Base-by-base conservation (phyloP, 306 rosid species). In the Cicer yamashitae region DNA sequence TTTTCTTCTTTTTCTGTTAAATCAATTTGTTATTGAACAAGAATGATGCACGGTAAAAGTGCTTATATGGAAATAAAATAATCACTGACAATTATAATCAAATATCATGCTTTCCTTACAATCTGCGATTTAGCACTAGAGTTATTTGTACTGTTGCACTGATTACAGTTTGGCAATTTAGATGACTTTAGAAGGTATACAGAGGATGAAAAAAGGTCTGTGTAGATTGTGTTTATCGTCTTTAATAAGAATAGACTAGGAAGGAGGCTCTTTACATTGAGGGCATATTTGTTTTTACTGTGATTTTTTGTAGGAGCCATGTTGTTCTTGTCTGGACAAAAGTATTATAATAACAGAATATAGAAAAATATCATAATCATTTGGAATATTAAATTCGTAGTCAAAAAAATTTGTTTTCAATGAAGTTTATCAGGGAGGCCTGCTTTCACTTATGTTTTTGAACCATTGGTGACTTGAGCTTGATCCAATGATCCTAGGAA, bases 1-100 rank as follows among this genome's bases (percentile, higher is more conserved):
- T 7, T 17, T 56, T 15, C 37, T 68, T 34, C 15, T 62, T 37
- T 64, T 34, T 34, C 52, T 57, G 8, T 52, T 39, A 51, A 22
- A 64, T 75, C 37, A 20, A 17, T 70, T 75, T 67, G 38, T 13
- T 59, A 77, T 69, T 8, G 61, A 40, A 69, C 53, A 59, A 59
- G 63, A 77, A 58, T 47, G 20, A 17, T 59, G 64, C 46, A 41
- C 46, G 67, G 3, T 69, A 8, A 77, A 45, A 45, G 62, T 43
- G 46, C 8, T 43, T 43, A 2, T 30, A 30, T 30, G 37, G 37
- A 30, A 30, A 43, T 7, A 43, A 50, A n/a, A 50, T 50, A 50
- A 50, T 50, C 30, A 53, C 30, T 17, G 34, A 8, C 11, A 8
- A 18, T 54, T 6, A 54, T 54, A 54, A 8, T 18, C 10, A 6